These are phyloP conservation scores for Trichoderma koningii DNA, from an alignment of 2,329 filamentous ascomycete species.

Conservation along the genomic window DNA sequence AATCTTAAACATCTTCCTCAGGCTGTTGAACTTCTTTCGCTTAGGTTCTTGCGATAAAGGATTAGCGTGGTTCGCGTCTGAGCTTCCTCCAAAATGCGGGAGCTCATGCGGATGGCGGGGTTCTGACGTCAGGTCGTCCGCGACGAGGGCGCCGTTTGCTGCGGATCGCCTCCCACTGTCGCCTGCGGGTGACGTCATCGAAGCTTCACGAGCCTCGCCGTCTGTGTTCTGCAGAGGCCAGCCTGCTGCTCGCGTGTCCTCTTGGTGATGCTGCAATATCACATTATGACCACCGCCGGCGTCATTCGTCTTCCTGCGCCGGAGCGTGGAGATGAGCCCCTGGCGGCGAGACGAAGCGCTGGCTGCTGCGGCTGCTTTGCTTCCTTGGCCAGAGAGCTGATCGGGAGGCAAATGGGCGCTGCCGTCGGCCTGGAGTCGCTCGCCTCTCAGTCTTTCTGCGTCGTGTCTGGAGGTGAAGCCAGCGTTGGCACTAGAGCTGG, in stretches of 20 bases:
- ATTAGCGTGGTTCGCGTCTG: slow-evolving; percentile 6
- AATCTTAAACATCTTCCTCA: slow-evolving; percentile 25
- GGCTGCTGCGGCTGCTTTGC: too few species aligned
- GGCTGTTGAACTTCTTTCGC: slow-evolving; percentile 24
- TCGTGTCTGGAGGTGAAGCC: slow-evolving; percentile 3
- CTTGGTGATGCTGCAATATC: slow-evolving; percentile 59
- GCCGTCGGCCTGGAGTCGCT: slow-evolving; percentile 46
- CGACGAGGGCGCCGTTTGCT: slow-evolving; percentile 7
- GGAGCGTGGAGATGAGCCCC: slow-evolving; percentile 62
- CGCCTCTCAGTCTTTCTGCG: neutral
- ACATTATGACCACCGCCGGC: slow-evolving; percentile 65
- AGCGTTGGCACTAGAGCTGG: slow-evolving; percentile 41
- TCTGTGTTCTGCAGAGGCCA: slow-evolving; percentile 40
- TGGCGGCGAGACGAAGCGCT: slow-evolving; percentile 43
- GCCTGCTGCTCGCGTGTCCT: slow-evolving; percentile 48
- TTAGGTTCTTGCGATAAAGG: slow-evolving; percentile 11
- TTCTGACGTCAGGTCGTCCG: slow-evolving; percentile 11
- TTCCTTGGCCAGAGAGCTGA: neutral
- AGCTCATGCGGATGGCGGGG: slow-evolving; percentile 8
- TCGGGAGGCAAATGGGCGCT: slow-evolving; percentile 50
- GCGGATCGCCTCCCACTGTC: slow-evolving; percentile 15
- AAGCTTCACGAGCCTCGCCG: slow-evolving; percentile 8
- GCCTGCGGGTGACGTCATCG: slow-evolving; percentile 17
- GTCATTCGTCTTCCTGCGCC: slow-evolving; percentile 64
- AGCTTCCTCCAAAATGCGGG: slow-evolving; percentile 5